phyloP scores from a whole-genome alignment of 345 rosid species.

The Litchi chinensis region DNA sequence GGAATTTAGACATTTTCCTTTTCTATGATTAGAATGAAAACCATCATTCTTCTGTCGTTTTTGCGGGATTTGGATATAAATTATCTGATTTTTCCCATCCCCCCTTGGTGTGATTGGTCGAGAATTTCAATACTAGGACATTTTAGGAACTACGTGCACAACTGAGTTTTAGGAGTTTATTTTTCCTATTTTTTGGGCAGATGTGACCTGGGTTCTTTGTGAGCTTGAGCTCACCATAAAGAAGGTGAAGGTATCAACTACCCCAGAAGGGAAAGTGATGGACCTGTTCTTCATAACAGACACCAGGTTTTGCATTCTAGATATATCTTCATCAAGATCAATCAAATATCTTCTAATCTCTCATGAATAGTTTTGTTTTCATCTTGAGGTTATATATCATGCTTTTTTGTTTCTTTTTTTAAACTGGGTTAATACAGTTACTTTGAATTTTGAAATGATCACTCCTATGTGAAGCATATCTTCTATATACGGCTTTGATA shows the following conservation, averaged over 20 bases:
- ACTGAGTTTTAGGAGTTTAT: slow-evolving; percentile 13
- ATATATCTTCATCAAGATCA: slow-evolving; percentile 16
- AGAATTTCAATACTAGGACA: slow-evolving; percentile 18
- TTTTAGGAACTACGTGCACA: slow-evolving; percentile 2
- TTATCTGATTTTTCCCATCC: neutral
- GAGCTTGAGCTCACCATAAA: slow-evolving; percentile 84
- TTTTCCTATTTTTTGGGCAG: slow-evolving; percentile 42
- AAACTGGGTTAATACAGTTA: neutral
- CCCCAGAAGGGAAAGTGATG: slow-evolving; percentile 92
- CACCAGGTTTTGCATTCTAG: slow-evolving; percentile 57
- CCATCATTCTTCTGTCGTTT: neutral
- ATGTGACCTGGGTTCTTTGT: slow-evolving; percentile 76
- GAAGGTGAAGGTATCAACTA: slow-evolving; percentile 96
- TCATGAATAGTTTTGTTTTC: neutral
- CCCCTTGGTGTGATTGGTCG: neutral
- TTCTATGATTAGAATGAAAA: neutral
- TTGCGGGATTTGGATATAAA: neutral
- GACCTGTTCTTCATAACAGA: slow-evolving; percentile 94
- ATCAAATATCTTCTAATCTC: neutral
- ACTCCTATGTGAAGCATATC: neutral
- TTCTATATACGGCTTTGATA: neutral
- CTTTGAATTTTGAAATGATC: slow-evolving; percentile 11
- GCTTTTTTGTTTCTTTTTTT: neutral
- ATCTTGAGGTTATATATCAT: neutral
- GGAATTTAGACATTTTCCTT: neutral